Conservation (phyloP, 305 asterid genomes). For the Fraxinus sp. region DNA sequence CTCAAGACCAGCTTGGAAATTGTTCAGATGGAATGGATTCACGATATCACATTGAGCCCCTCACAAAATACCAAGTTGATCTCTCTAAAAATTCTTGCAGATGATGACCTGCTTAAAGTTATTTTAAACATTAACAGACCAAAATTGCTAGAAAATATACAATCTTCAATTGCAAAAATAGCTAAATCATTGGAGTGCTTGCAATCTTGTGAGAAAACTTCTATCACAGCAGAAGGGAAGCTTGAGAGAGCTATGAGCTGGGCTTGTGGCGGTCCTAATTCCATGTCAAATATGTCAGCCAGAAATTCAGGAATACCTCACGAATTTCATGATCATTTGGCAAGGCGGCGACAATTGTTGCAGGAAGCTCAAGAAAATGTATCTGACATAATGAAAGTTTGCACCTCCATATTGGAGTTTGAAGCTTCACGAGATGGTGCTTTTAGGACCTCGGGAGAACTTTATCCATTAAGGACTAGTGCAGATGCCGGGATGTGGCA, state of each 20-base stretch:
- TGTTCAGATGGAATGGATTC: slow-evolving; percentile 94
- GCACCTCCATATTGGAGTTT: slow-evolving; percentile 83
- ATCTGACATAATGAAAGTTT: slow-evolving; percentile 74
- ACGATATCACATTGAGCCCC: slow-evolving; percentile 59
- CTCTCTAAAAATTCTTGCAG: slow-evolving; percentile 55
- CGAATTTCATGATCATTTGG: slow-evolving; percentile 86
- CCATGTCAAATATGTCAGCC: slow-evolving; percentile 52
- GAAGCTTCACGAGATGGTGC: slow-evolving; percentile 95
- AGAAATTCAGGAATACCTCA: slow-evolving; percentile 85
- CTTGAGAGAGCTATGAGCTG: slow-evolving; percentile 99
- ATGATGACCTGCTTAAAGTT: slow-evolving; percentile 57
- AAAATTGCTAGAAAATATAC: slow-evolving; percentile 68
- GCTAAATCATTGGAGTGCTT: slow-evolving; percentile 78
- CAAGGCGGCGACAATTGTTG: slow-evolving; percentile 61
- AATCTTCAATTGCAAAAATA: slow-evolving; percentile 67
- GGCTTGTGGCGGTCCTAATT: slow-evolving; percentile 97
- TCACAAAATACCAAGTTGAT: slow-evolving; percentile 60
- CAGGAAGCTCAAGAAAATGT: slow-evolving; percentile 83
- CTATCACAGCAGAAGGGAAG: slow-evolving; percentile 87
- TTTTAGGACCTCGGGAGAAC: slow-evolving; percentile 55
- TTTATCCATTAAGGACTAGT: slow-evolving; percentile 50
- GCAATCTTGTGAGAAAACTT: slow-evolving; percentile 80
- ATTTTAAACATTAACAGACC: slow-evolving; percentile 71
- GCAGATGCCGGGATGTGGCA: slow-evolving; percentile 88
- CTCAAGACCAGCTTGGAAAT: slow-evolving; percentile 78